A percentile compares a stretch with the other conserved stretches of the same genome.
Conservation (phyloP, 2,329 filamentous ascomycete species). For the Phaeoacremonium minimum region DNA sequence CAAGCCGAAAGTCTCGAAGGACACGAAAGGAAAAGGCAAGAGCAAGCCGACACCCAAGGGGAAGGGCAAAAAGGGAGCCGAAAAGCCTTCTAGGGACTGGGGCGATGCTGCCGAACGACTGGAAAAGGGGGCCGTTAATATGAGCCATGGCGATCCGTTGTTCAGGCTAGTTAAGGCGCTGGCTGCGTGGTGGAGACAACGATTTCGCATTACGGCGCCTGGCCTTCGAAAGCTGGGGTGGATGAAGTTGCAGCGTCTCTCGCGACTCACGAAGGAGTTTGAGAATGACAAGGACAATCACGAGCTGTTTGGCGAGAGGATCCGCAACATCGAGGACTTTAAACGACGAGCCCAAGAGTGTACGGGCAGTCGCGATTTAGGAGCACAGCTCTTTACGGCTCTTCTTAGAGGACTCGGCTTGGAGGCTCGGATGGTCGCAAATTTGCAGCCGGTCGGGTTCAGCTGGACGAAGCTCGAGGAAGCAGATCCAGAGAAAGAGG, state of each 20-base stretch:
- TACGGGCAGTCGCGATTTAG: conserved; percentile 80
- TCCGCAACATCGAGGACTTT: conserved; percentile 65
- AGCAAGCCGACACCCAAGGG: conserved; percentile 25
- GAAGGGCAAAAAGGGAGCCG: conserved; percentile 31
- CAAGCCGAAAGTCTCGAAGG: conserved; percentile 23
- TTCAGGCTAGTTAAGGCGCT: conserved; percentile 71
- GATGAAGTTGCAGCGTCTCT: conserved; percentile 69
- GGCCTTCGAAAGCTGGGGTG: conserved; percentile 89
- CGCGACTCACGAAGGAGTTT: conserved; percentile 69
- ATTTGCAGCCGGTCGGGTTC: conserved; percentile 81
- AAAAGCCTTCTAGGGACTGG: conserved; percentile 60
- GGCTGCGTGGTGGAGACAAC: conserved; percentile 83
- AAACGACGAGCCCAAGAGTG: conserved; percentile 63
- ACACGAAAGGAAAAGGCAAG: conserved; percentile 15
- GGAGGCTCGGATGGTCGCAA: conserved; percentile 79
- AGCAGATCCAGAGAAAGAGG: conserved; percentile 49
- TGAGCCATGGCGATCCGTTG: conserved; percentile 80
- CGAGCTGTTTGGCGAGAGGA: conserved; percentile 69
- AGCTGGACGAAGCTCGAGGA: conserved; percentile 88
- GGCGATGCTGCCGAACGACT: conserved; percentile 61
- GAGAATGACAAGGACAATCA: conserved; percentile 57
- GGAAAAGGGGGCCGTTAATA: conserved; percentile 67
- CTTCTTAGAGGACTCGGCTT: conserved; percentile 75
- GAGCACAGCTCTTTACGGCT: conserved; percentile 85
- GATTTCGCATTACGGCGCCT: conserved; percentile 72